Base-by-base conservation (phyloP, 176 grass and related monocot species). In the Oryza rufipogon region DNA sequence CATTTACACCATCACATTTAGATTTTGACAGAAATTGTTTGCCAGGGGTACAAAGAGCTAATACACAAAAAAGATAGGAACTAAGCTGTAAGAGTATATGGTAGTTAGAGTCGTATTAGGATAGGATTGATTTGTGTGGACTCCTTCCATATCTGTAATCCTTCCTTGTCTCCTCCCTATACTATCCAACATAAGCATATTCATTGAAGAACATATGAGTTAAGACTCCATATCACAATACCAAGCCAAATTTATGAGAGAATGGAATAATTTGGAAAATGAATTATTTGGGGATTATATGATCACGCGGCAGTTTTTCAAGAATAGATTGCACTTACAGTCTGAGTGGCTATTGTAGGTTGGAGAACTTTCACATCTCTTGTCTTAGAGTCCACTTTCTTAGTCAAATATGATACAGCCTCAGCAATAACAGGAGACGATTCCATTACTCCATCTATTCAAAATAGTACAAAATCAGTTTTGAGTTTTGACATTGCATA, bases 281-380 rank as follows among this genome's bases (percentile, higher is more conserved):
- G 11, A 23, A 52, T 52, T 71, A 15, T 16, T 11, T 48, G 34
- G 6, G 65, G 2, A 63, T 34, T 64, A 48, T 20, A 73, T 73
- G 13, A 66, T 66, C n/a, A 71, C 70, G 20, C 34, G 47, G 10
- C 42, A 51, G 20, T 22, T 15, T 33, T 74, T 68, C 7, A 69
- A 70, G 28, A 45, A 79, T 11, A 78, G 66, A 25, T 87, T 86
- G 14, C 30, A 86, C 86, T 98, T 88, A 95, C 92, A 61, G 73
- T 93, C 82, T 93, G 96, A 77, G 96, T 98, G 71, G 96, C 96
- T 86, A 98, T 98, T 20, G 92, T 95, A 70, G 96, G 96, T 70
- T 95, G 96, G 66, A 98, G 92, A 86, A 98, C 77, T 87, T 80
- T 98, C n/a, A 93, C 85, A 81, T 98, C 93, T 91, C 91, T 95